Base-by-base conservation (phyloP, 1,284 basidiomycete species). In the Boletellus deceptivus region DNA sequence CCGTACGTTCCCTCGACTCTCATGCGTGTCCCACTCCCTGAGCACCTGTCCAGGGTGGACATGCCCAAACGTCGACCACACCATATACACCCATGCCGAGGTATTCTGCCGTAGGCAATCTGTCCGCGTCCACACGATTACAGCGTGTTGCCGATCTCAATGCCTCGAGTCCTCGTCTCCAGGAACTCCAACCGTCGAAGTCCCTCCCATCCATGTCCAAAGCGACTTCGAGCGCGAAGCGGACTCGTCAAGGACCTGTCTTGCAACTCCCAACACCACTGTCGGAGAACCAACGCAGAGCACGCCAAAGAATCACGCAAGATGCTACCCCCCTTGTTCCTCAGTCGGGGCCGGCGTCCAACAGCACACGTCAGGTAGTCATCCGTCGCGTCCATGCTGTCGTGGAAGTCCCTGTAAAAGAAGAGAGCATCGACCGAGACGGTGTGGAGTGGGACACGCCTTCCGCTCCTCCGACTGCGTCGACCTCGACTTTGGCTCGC, bases 371-470 rank as follows among this genome's bases (percentile, higher is more conserved):
- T 4, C 60, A 68, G 39, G 58, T 58, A 24, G 48, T 76, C 18
- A 66, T 77, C 25, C 71, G 75, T 18, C 73, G 73, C 14, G 76
- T 78, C 17, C 71, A 72, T 6, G 73, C 76, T 29, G 61, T 74
- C 4, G 64, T 77, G 17, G 67, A 77, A 43, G 65, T 74, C 3
- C 75, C 74, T 17, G 68, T 76, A 35, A 76, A 77, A 54, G 73
- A 77, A 52, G 75, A 77, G 56, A 70, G 69, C 20, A 48, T 62
- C 1, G 70, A 70, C 16, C 56, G 55, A 22, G 68, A 69, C 5
- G 55, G 55, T 13, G 13, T 53, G 14, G 50, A 48, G 25, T 14
- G 8, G 14, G 52, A 36, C 11, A 40, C 43, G 20, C 36, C 49
- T n/a, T 49, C 57, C n/a, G 11, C 45, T 7, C 43, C 62, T 14